phyloP scores from a whole-genome alignment of 2,329 filamentous ascomycete genomes.

The Cyclaneusma minus region DNA sequence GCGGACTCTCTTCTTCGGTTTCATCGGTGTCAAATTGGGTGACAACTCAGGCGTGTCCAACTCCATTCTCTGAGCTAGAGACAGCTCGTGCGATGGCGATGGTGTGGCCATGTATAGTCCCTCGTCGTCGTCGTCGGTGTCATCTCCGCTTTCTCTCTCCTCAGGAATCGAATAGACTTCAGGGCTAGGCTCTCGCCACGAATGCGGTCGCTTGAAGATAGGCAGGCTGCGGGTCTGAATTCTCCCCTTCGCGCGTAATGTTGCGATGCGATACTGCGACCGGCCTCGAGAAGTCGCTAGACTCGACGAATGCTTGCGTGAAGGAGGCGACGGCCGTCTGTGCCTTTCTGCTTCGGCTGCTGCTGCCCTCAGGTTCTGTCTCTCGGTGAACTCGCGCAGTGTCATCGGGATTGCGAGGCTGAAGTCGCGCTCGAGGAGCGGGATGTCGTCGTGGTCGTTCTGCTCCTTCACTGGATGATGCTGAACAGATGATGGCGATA shows the following conservation, averaged over 20 bases:
- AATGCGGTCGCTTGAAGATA: conserved; percentile 11
- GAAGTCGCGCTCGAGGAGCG: conserved; percentile 6
- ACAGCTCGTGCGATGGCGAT: no score
- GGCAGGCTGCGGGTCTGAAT: conserved; percentile 13
- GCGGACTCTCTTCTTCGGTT: no score
- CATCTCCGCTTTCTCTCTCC: no score
- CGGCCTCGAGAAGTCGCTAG: no score
- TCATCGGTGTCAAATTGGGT: no score
- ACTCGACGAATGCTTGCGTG: not conserved
- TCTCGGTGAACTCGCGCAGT: conserved; percentile 15
- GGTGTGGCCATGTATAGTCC: no score
- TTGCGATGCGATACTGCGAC: not conserved
- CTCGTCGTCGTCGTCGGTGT: no score
- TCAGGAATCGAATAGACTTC: conserved; percentile 17
- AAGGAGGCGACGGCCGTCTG: not conserved
- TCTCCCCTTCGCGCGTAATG: conserved; percentile 5
- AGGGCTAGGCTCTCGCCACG: conserved; percentile 17
- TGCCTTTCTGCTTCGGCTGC: not conserved
- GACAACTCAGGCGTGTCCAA: no score
- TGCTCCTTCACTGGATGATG: no score
- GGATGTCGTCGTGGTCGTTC: conserved; percentile 3
- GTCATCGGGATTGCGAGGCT: conserved; percentile 13
- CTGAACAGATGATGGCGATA: conserved; percentile 16
- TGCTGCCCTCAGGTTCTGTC: not conserved
- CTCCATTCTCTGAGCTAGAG: no score